phyloP scores from a whole-genome alignment of 2,329 filamentous ascomycete genomes.

The Colletotrichum lindemuthianum region DNA sequence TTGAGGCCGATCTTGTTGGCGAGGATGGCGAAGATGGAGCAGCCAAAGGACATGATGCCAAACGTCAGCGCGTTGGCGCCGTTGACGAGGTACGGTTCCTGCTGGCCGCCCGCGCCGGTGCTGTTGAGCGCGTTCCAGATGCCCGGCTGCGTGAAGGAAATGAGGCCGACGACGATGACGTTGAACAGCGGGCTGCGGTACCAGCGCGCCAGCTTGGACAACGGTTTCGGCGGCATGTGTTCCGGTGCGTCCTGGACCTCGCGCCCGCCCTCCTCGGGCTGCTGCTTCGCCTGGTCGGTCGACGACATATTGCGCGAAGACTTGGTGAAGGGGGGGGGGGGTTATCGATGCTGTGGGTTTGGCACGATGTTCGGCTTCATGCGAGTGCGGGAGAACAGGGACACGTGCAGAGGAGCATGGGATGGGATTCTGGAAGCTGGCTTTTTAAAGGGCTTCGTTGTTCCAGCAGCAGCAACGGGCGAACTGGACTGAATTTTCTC shows the following conservation, averaged over 20 bases:
- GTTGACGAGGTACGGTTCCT: conserved; percentile 74
- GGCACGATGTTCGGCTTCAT: conserved; percentile 21
- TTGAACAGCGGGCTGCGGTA: conserved; percentile 59
- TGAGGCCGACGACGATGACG: conserved; percentile 55
- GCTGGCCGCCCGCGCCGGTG: conserved; percentile 71
- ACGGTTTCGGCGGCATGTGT: conserved; percentile 35
- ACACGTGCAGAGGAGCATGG: too few relatives aligned
- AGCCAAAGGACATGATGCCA: conserved; percentile 58
- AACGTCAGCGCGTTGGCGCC: conserved; percentile 77
- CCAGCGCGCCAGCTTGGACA: conserved; percentile 45
- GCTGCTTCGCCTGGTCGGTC: conserved; percentile 24
- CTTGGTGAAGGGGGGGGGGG: neutral
- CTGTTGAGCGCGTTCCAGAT: conserved; percentile 59
- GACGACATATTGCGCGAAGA: conserved; percentile 7
- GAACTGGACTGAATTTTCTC: neutral
- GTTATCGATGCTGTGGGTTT: neutral
- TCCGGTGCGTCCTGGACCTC: conserved; percentile 17
- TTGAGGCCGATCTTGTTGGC: conserved; percentile 50
- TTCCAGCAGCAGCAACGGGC: neutral
- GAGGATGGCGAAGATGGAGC: conserved; percentile 51
- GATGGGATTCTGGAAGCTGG: too few relatives aligned
- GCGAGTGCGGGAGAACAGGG: conserved; percentile 9
- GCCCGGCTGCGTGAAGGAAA: conserved; percentile 56
- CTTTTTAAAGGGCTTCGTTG: too few relatives aligned
- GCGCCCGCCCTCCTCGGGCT: conserved; percentile 19